Conservation (phyloP, 108 stramenopile species). For the Asterionellopsis glacialis region DNA sequence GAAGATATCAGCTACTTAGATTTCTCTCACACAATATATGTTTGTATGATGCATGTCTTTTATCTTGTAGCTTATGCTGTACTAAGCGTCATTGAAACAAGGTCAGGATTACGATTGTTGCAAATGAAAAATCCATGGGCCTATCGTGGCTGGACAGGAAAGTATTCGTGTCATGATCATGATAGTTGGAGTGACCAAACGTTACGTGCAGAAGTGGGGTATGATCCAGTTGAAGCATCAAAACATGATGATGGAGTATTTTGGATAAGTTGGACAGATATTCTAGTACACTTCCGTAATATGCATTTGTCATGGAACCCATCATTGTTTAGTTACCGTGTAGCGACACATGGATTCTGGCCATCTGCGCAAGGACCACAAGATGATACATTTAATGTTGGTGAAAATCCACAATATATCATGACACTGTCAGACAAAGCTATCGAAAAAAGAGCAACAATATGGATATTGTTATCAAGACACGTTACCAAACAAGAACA, state of each 20-base stretch:
- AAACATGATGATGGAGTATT: constrained; percentile 85
- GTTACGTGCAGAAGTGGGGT: constrained; percentile 51
- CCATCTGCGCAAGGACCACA: constrained; percentile 38
- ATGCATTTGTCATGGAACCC: constrained; percentile 79
- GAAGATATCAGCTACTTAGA: too few species aligned
- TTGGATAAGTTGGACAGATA: constrained; percentile 86
- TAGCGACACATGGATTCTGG: constrained; percentile 58
- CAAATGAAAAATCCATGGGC: constrained; percentile 95
- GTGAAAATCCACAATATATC: constrained; percentile 79
- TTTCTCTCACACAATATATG: too few species aligned
- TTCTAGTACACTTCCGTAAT: constrained; percentile 69
- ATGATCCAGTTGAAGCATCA: constrained; percentile 45
- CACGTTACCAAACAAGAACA: constrained; percentile 82
- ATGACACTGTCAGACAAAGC: constrained; percentile 53
- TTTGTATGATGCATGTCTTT: too few species aligned
- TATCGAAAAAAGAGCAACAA: constrained; percentile 39
- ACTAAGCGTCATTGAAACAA: constrained; percentile 59
- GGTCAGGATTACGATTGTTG: constrained; percentile 52
- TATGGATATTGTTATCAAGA: constrained; percentile 71
- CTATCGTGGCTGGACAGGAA: constrained; percentile 61
- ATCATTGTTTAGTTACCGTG: constrained; percentile 40
- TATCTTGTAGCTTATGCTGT: constrained; percentile 77
- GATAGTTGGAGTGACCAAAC: constrained; percentile 40
- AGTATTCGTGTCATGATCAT: constrained; percentile 42
- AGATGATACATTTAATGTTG: constrained; percentile 68